A percentile compares a stretch with the other conserved stretches of the same genome.
Evolutionary conservation across 306 rosid species (phyloP).

Genomic region (Leucaena leucocephala): DNA sequence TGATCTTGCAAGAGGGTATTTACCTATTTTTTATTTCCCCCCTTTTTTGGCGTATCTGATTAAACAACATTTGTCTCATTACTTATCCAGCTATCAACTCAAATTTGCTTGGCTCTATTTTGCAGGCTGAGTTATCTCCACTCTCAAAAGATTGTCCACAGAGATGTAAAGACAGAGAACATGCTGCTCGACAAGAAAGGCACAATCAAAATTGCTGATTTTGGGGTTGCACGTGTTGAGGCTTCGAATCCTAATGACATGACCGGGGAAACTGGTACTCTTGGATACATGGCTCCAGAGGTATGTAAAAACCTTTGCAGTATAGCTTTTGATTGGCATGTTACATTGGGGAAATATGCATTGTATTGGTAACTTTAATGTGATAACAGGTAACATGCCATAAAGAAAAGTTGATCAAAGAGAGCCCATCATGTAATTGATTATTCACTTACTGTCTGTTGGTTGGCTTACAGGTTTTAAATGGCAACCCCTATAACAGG

Average conservation of each 20-base stretch:
- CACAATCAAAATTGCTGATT: constrained; percentile 72
- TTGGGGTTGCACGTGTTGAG: constrained; percentile 87
- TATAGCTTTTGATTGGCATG: background rate
- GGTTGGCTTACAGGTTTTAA: constrained; percentile 67
- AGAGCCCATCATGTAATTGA: background rate
- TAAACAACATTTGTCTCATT: background rate
- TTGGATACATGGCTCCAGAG: constrained; percentile 97
- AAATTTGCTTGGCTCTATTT: constrained; percentile 27
- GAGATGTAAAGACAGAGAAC: constrained; percentile 91
- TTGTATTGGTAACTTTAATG: constrained; percentile 15
- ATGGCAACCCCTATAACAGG: constrained; percentile 89
- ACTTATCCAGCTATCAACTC: constrained; percentile 28
- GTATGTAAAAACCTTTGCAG: constrained; percentile 39
- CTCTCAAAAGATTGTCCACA: constrained; percentile 80
- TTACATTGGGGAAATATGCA: constrained; percentile 2
- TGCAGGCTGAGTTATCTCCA: constrained; percentile 83
- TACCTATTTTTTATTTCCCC: constrained; percentile 1
- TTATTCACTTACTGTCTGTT: constrained; percentile 13
- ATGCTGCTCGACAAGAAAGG: constrained; percentile 80
- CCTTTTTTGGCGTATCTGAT: constrained; percentile 14
- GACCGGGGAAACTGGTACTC: constrained; percentile 95
- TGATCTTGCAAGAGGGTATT: constrained; percentile 89
- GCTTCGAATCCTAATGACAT: constrained; percentile 92
- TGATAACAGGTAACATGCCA: constrained; percentile 1
- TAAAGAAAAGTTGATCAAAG: constrained; percentile 17